These are phyloP conservation scores for Chaetomiaceae sp. DNA, from an alignment of 2,329 filamentous ascomycete species.

Conservation along the genomic window DNA sequence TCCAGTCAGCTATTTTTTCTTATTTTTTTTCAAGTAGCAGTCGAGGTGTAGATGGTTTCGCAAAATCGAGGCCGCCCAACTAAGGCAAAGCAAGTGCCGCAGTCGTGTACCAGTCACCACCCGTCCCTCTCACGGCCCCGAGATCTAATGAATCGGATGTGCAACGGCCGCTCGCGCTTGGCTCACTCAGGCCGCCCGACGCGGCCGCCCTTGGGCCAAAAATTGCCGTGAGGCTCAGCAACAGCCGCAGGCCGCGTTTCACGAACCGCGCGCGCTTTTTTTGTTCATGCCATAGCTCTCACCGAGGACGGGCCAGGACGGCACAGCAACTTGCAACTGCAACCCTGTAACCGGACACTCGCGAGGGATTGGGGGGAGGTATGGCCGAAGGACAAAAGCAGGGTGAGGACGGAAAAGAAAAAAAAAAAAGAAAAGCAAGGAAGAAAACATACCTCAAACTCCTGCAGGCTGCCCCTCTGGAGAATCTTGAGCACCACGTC, in stretches of 20 bases:
- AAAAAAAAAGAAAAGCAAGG: neutral
- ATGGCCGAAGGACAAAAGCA: neutral
- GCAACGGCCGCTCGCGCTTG: neutral
- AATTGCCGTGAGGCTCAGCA: too few species aligned
- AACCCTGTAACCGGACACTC: neutral
- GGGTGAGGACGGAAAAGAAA: neutral
- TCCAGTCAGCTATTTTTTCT: constrained; percentile 12
- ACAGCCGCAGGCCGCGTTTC: neutral
- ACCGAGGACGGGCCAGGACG: neutral
- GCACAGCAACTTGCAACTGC: neutral
- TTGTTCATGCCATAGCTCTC: neutral
- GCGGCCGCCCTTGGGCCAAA: constrained; percentile 2
- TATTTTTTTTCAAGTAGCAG: too few species aligned
- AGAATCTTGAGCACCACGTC: constrained; percentile 79
- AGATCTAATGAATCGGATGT: constrained; percentile 5
- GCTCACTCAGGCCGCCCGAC: neutral
- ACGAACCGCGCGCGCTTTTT: constrained; percentile 9
- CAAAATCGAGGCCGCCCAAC: constrained; percentile 1
- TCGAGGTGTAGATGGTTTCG: neutral
- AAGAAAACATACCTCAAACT: constrained; percentile 42
- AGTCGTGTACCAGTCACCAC: neutral
- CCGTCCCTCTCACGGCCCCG: neutral
- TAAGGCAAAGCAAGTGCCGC: neutral
- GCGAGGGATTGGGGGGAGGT: neutral
- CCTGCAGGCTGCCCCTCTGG: constrained; percentile 66